Evolutionary conservation across 768 basidiomycete genomes (phyloP), one percentile per base, ranked within the genome.

Genomic region (Leccinum uliginosum): DNA sequence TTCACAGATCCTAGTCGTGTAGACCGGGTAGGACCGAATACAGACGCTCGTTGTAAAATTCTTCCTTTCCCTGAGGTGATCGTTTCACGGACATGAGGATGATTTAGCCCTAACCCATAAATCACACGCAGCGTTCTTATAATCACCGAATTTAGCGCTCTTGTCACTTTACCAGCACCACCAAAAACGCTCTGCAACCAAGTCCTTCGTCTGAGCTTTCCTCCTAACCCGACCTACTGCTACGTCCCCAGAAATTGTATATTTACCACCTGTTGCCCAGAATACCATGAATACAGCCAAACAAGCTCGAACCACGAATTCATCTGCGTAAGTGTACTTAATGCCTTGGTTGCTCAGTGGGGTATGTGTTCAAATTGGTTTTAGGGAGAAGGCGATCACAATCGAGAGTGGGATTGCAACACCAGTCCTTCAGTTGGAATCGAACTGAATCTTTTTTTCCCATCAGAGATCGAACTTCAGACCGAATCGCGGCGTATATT

Each of bases 41-140:
- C 30, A 54, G 24, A 55, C 19, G 12, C 47, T 51, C 55, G 60
- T 62, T 34, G 45, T 46, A 6, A 45, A n/a, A 43, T 45, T 26
- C 45, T 45, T 17, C 27, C 17, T 46, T 29, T 52, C 21, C 19
- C 40, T 52, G 47, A 62, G 65, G 56, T 44, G 48, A 62, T 44
- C 29, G 3, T 29, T 34, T 40, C 53, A 43, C 57, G 44, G n/a
- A 45, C 44, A 24, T 21, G 30, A 14, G 54, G 24, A 9, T 27
- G 2, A n/a, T 27, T 27, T 43, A 26, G 26, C 26, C 30, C 40
- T n/a, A 29, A 45, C 52, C 43, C 47, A 48, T 47, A 17, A 26
- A 12, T 26, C 23, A 24, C 8, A 17, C 24, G 3, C 21, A 23
- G 17, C 24, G 24, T 47, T 26, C 47, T 27, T 17, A 27, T 48